Base-by-base conservation (phyloP, 805 yeast genomes). In the Deakozyma indianensis region DNA sequence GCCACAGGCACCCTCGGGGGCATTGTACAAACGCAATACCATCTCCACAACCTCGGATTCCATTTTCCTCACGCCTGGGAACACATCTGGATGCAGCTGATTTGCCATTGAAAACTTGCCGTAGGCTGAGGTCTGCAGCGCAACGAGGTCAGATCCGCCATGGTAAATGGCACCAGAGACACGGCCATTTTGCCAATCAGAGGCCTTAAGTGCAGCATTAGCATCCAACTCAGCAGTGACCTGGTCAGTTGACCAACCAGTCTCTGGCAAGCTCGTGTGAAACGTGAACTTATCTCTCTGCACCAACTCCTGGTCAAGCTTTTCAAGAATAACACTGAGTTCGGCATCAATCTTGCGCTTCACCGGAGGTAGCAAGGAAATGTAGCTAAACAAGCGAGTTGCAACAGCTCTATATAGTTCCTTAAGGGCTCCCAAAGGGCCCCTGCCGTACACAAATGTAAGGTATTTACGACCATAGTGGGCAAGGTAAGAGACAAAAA, bases 131-230 rank as follows among this genome's bases (percentile, higher is more conserved):
- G 92, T 66, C 63, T 92, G 97, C 29, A 92, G 66, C 32, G 71
- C 66, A 32, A 83, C 69, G 45, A 90, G 63, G 25, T 83, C 84
- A n/a, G 71, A 67, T 14, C 96, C 96, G 24, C 97, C 96, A 56
- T 92, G 97, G 56, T 90, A 90, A 9, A 90, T 96, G 0, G 96
- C 97, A 3, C 98, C 98, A 16, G 94, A 83, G 2, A 90, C 82
- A 53, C 77, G 72, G 3, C 98, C 98, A 38, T 70, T 68, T 57
- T 79, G 73, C 96, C 96, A 90, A 46, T 78, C 80, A 1, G 85
- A 68, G 52, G 83, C 85, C 46, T 78, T 72, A 51, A 87, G 52
- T 11, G 35, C 43, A 16, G 53, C 41, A 43, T 55, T 50, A 24
- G 63, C 60, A 28, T 75, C 73, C 47, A 92, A 63, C 47, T 78